phyloP scores from a whole-genome alignment of 139 green algal species.

The Chlorella vulgaris region DNA sequence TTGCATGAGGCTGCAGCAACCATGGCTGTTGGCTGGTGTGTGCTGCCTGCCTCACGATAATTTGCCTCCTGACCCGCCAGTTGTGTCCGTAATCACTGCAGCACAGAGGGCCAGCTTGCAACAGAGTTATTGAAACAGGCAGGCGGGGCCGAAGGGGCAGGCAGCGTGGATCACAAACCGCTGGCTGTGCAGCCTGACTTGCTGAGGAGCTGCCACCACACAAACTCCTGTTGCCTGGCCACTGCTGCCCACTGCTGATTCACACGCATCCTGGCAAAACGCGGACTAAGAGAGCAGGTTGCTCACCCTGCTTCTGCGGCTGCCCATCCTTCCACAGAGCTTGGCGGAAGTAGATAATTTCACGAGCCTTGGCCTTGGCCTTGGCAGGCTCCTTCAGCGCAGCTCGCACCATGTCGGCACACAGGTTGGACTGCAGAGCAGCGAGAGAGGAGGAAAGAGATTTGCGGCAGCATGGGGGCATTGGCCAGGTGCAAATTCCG shows the following conservation, averaged over 20 bases:
- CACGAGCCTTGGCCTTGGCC: constrained; percentile 58
- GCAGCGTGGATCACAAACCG: no score
- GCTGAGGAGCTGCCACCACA: not conserved
- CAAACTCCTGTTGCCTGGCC: not conserved
- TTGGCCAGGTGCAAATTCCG: no score
- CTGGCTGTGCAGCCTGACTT: no score
- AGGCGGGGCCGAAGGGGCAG: no score
- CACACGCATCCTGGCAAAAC: no score
- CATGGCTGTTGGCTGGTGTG: not conserved
- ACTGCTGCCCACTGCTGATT: no score
- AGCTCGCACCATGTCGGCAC: constrained; percentile 70
- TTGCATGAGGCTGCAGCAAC: not conserved
- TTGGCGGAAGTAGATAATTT: constrained; percentile 73
- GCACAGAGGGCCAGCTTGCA: not conserved
- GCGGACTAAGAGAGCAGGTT: no score
- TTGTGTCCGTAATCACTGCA: constrained; percentile 55
- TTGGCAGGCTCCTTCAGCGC: constrained; percentile 78
- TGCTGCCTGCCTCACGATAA: constrained; percentile 28
- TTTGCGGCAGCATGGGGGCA: not conserved
- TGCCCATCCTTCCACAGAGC: constrained; percentile 70
- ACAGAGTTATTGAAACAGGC: not conserved
- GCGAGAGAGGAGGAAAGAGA: not conserved
- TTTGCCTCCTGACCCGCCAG: constrained; percentile 34
- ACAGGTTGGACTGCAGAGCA: constrained; percentile 74
- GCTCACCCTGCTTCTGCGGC: constrained; percentile 54